Evolutionary conservation across 140 eudicot species (phyloP).

Genomic region (Stevia rebaudiana): DNA sequence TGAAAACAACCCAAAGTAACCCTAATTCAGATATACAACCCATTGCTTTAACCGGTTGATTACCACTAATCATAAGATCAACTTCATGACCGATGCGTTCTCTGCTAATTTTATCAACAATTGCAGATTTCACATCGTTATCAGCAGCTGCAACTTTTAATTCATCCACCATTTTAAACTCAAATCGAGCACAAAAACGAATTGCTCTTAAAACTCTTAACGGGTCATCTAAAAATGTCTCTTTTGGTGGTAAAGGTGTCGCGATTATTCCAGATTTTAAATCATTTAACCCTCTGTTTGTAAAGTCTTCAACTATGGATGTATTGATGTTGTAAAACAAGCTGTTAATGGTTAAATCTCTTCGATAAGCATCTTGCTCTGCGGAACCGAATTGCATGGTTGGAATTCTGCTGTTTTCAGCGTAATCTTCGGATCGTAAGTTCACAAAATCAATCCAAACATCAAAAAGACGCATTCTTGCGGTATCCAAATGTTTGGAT

Average conservation of each 20-base stretch:
- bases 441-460: constrained; percentile 24
- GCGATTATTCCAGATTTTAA: constrained; percentile 11
- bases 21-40: constrained; percentile 10
- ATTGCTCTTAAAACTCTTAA: constrained; percentile 20
- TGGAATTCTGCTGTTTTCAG: constrained; percentile 13
- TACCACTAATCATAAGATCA: constrained; percentile 17
- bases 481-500: constrained; percentile 20
- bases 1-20: constrained; percentile 11
- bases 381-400: constrained; percentile 15
- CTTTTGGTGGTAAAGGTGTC: constrained; percentile 21
- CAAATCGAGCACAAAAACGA: constrained; percentile 18
- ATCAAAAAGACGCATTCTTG: constrained; percentile 12
- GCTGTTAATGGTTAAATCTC: constrained; percentile 21
- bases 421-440: constrained; percentile 18
- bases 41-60: constrained; percentile 19
- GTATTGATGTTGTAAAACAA: constrained; percentile 21
- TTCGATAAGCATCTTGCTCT: constrained; percentile 20
- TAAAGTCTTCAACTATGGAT: constrained; percentile 12
- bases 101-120: constrained; percentile 10
- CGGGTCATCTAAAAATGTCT: constrained; percentile 21
- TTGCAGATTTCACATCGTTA: constrained; percentile 15
- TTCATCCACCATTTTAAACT: constrained; percentile 15
- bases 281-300: constrained; percentile 13
- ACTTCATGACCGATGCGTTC: constrained; percentile 14
- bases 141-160: constrained; percentile 18